Base-by-base conservation (phyloP, 2,329 filamentous ascomycete species). In the Fusarium ambrosium region DNA sequence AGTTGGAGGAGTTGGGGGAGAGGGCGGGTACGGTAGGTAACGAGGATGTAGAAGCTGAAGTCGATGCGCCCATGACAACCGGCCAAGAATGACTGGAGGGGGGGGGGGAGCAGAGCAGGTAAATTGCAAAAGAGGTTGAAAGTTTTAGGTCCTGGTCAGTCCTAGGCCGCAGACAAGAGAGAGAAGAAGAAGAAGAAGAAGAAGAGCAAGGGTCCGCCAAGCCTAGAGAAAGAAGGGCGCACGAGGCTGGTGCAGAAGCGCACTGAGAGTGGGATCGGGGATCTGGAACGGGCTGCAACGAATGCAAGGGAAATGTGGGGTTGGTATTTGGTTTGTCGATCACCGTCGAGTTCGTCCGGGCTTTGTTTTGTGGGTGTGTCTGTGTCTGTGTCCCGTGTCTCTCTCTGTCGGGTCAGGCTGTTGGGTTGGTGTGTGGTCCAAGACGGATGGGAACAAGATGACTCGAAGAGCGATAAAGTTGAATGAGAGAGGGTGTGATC, bases 281-380 rank as follows among this genome's bases (percentile, higher is more conserved):
- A 73, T 67, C 58, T 62, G 66, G 70, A 72, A 62, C 60, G 71
- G 70, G 61, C 58, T 69, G 65, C 53, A 70, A 58, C 62, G 32
- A 65, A 71, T 67, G 59, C 63, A 69, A 72, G 48, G 27, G 48
- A 74, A 74, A 64, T 66, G 71, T 74, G 72, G 72, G 71, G 68
- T 69, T 66, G 45, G 37, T 65, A 63, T 53, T 69, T 63, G 72
- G 71, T 63, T 66, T 74, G 71, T 72, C 62, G 72, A 74, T 74
- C 72, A 74, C 58, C 41, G 24, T 65, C 59, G 45, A 36, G 18
- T 71, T 68, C 20, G 48, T 39, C 41, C 22, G 7, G 24, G 37
- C 70, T 67, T 64, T 67, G 62, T 67, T 73, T 64, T 64, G 66
- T 70, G 70, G 66, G 70, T 70, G 70, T 70, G 60, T 36, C 29